Percentiles rank a stretch among this genome's conserved stretches.
phyloP scores from a whole-genome alignment of 176 grass and related monocot species.

The Hordeum marinum region DNA sequence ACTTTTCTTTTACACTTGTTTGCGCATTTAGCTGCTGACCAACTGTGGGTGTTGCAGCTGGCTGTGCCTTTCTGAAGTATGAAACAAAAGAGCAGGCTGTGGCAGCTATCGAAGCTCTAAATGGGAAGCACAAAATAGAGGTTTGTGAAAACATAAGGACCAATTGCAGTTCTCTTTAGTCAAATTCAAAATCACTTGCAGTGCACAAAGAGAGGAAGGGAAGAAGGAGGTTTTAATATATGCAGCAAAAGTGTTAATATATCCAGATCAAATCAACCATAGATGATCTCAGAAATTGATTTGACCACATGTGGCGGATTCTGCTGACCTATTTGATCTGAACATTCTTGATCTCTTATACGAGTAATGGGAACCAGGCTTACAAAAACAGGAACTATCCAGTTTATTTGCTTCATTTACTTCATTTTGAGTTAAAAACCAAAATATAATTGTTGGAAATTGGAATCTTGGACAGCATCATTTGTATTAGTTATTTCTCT shows the following conservation, averaged over 20 bases:
- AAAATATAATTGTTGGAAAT: not conserved
- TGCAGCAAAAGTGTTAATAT: not conserved
- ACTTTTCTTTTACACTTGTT: not conserved
- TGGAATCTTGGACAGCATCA: not conserved
- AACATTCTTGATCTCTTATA: not conserved
- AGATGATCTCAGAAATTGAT: not conserved
- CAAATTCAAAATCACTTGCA: not conserved
- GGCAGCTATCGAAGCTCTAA: slow-evolving; percentile 82
- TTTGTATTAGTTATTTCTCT: not conserved
- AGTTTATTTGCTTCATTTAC: not conserved
- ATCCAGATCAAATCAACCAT: not conserved
- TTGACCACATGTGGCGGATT: not conserved
- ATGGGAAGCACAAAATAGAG: slow-evolving; percentile 64
- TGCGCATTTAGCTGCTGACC: slow-evolving; percentile 12
- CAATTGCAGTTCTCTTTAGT: not conserved
- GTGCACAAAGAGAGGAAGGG: not conserved
- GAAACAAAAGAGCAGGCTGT: slow-evolving; percentile 94
- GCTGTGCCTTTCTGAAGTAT: slow-evolving; percentile 96
- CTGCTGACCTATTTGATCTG: not conserved
- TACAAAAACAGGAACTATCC: not conserved
- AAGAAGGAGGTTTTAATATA: not conserved
- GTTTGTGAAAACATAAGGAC: slow-evolving; percentile 22
- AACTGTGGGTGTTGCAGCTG: slow-evolving; percentile 53
- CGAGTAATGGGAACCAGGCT: not conserved
- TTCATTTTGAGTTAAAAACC: not conserved